These are phyloP conservation scores for Fusarium kyushuense DNA, from an alignment of 2,329 filamentous ascomycete species.

Conservation along the genomic window DNA sequence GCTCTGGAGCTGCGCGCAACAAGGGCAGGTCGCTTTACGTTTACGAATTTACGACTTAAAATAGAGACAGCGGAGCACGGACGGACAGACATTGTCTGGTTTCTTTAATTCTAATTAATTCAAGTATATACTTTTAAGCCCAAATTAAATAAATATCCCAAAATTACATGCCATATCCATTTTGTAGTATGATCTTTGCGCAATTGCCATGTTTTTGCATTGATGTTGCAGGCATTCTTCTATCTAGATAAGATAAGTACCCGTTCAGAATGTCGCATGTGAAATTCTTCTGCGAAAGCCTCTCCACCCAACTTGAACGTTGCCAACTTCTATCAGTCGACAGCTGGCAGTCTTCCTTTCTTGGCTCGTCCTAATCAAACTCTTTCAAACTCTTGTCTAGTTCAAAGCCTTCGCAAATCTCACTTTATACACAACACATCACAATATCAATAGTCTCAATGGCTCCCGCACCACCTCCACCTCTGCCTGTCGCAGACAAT, in stretches of 20 bases:
- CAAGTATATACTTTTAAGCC: slow-evolving; percentile 16
- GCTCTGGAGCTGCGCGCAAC: slow-evolving; percentile 10
- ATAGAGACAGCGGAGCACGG: slow-evolving; percentile 15
- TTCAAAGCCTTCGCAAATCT: neutral
- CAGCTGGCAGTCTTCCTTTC: neutral
- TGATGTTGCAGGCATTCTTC: neutral
- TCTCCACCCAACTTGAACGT: slow-evolving; percentile 36
- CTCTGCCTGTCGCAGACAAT: slow-evolving; percentile 55
- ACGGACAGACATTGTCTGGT: slow-evolving; percentile 21
- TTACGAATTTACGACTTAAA: slow-evolving; percentile 46
- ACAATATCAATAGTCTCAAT: slow-evolving; percentile 21
- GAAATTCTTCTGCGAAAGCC: slow-evolving; percentile 41
- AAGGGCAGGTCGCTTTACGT: slow-evolving; percentile 24
- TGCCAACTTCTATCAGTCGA: slow-evolving; percentile 6
- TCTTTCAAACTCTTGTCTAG: neutral
- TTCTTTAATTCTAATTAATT: slow-evolving; percentile 44
- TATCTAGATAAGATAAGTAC: slow-evolving; percentile 44
- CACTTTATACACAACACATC: neutral
- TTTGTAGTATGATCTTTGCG: neutral
- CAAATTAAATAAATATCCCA: neutral
- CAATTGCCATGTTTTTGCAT: neutral
- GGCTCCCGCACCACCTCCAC: slow-evolving; percentile 40
- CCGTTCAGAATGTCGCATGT: slow-evolving; percentile 37
- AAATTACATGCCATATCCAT: neutral
- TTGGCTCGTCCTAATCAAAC: neutral